Evolutionary conservation across 768 basidiomycete species (phyloP).

Genomic region (Sporobolomyces roseus): DNA sequence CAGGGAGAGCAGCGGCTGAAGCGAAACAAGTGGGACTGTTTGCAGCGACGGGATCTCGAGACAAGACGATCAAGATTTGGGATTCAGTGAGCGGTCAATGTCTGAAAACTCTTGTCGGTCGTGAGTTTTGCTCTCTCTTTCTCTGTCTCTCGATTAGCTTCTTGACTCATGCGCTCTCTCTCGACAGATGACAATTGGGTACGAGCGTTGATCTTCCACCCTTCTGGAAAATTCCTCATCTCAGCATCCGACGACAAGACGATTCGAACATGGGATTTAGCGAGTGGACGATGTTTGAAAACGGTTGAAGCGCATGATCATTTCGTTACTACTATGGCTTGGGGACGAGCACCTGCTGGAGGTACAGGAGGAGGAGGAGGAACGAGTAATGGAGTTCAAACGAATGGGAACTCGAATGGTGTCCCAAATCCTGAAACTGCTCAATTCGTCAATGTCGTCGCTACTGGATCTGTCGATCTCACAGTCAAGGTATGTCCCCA

Average conservation of each 20-base stretch:
- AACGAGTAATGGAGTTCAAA: conserved; percentile 27
- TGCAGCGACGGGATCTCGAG: conserved; percentile 76
- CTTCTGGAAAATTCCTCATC: conserved; percentile 80
- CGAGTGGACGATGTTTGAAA: conserved; percentile 77
- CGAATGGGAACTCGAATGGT: too few relatives aligned
- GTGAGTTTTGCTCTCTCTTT: neutral
- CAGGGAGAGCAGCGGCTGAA: conserved; percentile 54
- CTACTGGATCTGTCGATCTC: conserved; percentile 55
- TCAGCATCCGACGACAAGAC: conserved; percentile 90
- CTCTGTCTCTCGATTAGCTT: neutral
- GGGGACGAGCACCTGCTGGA: conserved; percentile 33
- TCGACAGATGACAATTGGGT: conserved; percentile 75
- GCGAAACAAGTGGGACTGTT: conserved; percentile 54
- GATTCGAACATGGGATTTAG: conserved; percentile 82
- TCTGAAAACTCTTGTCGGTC: conserved; percentile 65
- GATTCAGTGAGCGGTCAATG: conserved; percentile 77
- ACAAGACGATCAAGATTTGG: conserved; percentile 90
- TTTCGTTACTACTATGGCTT: conserved; percentile 50
- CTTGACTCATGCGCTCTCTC: neutral
- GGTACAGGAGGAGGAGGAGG: conserved; percentile 3
- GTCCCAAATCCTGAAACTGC: conserved; percentile 37
- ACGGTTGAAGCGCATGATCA: conserved; percentile 77
- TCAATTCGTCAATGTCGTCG: conserved; percentile 54
- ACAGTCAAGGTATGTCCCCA: conserved; percentile 48
- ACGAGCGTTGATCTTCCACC: conserved; percentile 81